Evolutionary conservation across 1,284 basidiomycete genomes (phyloP), one percentile per base, ranked within the genome.

Genomic region (Apiotrichum veenhuisii): DNA sequence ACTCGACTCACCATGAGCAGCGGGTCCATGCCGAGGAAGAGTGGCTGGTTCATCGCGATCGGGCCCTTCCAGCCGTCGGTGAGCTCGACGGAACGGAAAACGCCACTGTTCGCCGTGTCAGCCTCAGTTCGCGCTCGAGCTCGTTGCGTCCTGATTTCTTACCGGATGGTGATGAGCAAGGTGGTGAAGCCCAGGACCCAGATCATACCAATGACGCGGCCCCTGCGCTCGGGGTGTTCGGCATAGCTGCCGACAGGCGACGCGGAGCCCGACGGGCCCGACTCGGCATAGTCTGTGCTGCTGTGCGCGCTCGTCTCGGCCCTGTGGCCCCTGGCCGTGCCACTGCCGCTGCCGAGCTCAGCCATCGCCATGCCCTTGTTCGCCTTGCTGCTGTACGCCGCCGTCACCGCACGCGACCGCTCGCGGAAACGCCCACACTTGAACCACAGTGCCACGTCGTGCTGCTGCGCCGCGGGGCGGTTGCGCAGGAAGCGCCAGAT

Each of bases 51-150:
- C 26, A 52, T 59, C 20, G 71, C 73, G 49, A 75, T 69, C 1
- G 63, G 61, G 17, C 74, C 73, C 7, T 38, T 57, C 75, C 73
- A 76, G 0, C 74, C 74, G 43, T 71, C 57, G 11, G 67, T 44
- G 9, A 77, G 62, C 57, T 78, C 76, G 52, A 73, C 64, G 0
- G 71, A 68, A 48, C 77, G 70, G 55, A 70, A 78, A 22, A 75
- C 64, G 14, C 69, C 68, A 58, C 71, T 73, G 50, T 27, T 25
- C 2, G 37, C 33, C 34, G 18, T 14, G 17, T 33, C 25, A n/a
- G 34, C 42, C 10, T 17, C 33, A 23, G 8, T 18, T n/a, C 14
- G 33, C 23, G 42, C 34, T 36, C 25, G 10, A 33, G 25, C 43
- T 20, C 5, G 25, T 46, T 17, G 22, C 15, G n/a, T 44, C 3